Percentiles rank a stretch among this genome's conserved stretches.
These are phyloP conservation scores for Daucus carota DNA, from an alignment of 129 eudicot genomes.

Conservation along the genomic window DH1_v3.0 NC_030388.2:23835501-23836000, in stretches of 20 bases:
- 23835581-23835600: conserved; percentile 73
- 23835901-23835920: not conserved
- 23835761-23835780: not conserved
- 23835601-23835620: conserved; percentile 48
- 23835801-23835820: not conserved
- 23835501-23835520: conserved; percentile 46
- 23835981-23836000: too few species aligned
- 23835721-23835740: conserved; percentile 71
- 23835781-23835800: not conserved
- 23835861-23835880: not conserved
- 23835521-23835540: conserved; percentile 47
- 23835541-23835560: conserved; percentile 64
- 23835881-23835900: conserved; percentile 4
- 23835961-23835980: too few species aligned
- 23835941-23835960: not conserved
- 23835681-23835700: conserved; percentile 85
- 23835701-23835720: conserved; percentile 65
- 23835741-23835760: not conserved
- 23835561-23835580: conserved; percentile 59
- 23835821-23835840: not conserved
- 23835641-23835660: conserved; percentile 42
- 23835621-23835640: conserved; percentile 35
- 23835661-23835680: conserved; percentile 66
- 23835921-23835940: conserved; percentile 7
- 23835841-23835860: not conserved